Base-by-base conservation (phyloP, 805 yeast genomes). In the Yarrowia sp. region DNA sequence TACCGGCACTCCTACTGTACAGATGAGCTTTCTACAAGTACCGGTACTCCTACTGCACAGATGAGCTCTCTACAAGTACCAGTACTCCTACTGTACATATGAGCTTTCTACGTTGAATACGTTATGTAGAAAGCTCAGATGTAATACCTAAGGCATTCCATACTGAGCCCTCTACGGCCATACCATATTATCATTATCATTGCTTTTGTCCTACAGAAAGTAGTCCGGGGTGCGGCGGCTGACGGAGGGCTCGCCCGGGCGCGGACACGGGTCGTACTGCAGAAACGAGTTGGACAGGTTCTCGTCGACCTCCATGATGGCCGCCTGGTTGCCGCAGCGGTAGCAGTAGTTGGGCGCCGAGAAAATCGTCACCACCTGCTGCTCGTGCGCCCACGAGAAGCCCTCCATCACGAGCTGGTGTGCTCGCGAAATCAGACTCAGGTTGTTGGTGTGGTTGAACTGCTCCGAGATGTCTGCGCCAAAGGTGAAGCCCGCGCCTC, bases 401-500 rank as follows among this genome's bases (percentile, higher is more conserved):
- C 98, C 98, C 74, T 92, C 98, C 97, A 92, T 92, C 24, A 92
- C 97, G 75, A 92, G 82, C 78, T 92, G 98, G 80, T 92, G 98
- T 13, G 97, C 97, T 77, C 98, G 84, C 38, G 97, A 96, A 68
- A 92, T 89, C 64, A 92, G 80, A 65, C 88, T 82, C 69, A 92
- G 80, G 70, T 89, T 92, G 74, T 92, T 92, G 24, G 96, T 87
- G 78, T 92, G 97, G 74, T 92, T 92, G 78, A 92, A 92, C 76
- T 92, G 97, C 76, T 91, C 97, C 69, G 90, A 83, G 71, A 92
- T 90, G 80, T 92, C 97, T 79, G 88, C 96, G 70, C 98, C 98
- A 82, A 92, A 92, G 71, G 97, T 91, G 87, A 89, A 92, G 75
- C 98, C 98, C 66, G 98, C 98, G 80, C 97, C 97, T 82, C 98